Evolutionary conservation across 768 basidiomycete species (phyloP).

Genomic region (Rhodotorula babjevae): DNA sequence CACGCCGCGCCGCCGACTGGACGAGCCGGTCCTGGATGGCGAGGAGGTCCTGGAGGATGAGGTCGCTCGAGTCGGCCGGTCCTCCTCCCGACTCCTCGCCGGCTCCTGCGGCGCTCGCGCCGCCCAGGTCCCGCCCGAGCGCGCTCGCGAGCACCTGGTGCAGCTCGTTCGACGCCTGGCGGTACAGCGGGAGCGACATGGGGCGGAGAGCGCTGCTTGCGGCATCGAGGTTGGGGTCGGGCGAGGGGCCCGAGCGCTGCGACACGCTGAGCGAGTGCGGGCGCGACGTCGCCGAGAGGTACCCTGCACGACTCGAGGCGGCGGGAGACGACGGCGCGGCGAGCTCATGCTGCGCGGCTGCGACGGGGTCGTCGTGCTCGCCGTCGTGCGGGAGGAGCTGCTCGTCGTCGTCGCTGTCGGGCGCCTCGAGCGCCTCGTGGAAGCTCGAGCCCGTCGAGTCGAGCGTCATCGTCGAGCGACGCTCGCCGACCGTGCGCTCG

Average conservation of each 20-base stretch:
- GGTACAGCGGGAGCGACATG: conserved; percentile 1
- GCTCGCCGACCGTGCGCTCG: neutral
- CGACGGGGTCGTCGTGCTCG: neutral
- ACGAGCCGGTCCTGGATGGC: conserved; percentile 30
- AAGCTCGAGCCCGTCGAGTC: conserved; percentile 31
- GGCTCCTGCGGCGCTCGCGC: neutral
- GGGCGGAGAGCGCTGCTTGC: neutral
- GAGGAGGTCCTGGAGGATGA: conserved; percentile 14
- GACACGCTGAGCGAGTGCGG: neutral
- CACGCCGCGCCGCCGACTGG: conserved; percentile 9
- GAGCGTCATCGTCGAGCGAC: neutral
- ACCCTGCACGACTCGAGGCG: neutral
- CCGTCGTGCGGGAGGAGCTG: neutral
- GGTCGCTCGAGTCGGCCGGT: neutral
- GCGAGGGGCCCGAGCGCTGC: too few species aligned
- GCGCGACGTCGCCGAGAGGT: neutral
- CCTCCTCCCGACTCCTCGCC: too few species aligned
- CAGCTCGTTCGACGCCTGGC: conserved; percentile 20
- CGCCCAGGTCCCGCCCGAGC: neutral
- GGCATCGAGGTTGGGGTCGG: neutral
- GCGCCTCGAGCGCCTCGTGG: conserved; percentile 5
- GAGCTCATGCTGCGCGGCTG: too few species aligned
- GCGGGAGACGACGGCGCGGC: neutral
- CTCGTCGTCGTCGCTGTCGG: neutral
- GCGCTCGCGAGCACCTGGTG: conserved; percentile 3